Evolutionary conservation across 441 rosid genomes (phyloP), one percentile per base, ranked within the genome.

Genomic region (Mallotus repandus): DNA sequence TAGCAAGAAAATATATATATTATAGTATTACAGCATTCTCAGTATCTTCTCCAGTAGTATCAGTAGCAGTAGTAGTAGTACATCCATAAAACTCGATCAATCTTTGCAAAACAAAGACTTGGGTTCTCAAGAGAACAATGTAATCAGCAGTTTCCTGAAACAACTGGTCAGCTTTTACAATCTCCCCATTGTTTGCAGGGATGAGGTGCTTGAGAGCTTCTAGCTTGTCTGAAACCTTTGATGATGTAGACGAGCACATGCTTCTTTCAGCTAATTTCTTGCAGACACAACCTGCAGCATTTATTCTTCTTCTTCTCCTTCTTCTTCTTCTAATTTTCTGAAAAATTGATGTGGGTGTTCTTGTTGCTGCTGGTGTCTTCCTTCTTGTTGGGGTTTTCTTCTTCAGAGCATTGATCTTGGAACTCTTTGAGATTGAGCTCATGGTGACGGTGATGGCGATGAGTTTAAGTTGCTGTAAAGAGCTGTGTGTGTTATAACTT

Each of bases 131-230:
- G 3, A 73, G 80, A 48, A 88, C 54, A 76, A 88, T 88, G 78
- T 88, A 88, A 70, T 86, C 82, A 0, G 92, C 92, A 9, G 92
- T 86, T 78, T 82, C 87, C 59, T 76, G 81, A 69, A 88, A 85
- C 79, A 88, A 69, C 73, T 85, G 79, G 13, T 86, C 92, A 21
- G 90, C 72, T 71, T 83, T 74, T 11, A 80, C 77, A 10, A n/a
- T 50, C 58, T 71, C 81, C 14, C 74, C 78, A 16, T 66, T 50
- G 11, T 74, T 21, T 18, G 76, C 21, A 2, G 90, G 88, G 66
- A 88, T 78, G 56, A 88, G 85, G 68, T 59, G 85, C 82, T 79
- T 86, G 41, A 88, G 83, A 58, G 89, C 83, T 76, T 79, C 74
- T 12, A 88, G 82, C 85, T 85, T 88, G 78, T 77, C 80, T 0